phyloP scores from a whole-genome alignment of 2,329 filamentous ascomycete species.

The Beauveria sp. region DNA sequence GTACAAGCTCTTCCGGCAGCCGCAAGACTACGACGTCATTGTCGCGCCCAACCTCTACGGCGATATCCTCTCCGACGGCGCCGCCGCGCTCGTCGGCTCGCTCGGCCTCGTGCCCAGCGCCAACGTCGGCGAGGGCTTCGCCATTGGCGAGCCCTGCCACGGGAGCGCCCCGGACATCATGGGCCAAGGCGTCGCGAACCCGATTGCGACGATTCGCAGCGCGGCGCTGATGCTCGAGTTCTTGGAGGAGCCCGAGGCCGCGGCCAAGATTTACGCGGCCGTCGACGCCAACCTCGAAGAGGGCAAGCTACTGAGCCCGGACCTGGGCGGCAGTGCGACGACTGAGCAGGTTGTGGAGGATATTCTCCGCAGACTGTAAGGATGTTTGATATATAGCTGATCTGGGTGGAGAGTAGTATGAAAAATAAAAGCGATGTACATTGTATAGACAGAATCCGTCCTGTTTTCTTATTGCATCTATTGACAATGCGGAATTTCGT shows the following conservation, averaged over 20 bases:
- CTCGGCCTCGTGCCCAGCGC: slow-evolving; percentile 89
- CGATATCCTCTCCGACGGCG: slow-evolving; percentile 91
- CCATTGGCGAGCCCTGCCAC: slow-evolving; percentile 97
- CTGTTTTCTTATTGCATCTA: no score
- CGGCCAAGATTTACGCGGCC: slow-evolving; percentile 81
- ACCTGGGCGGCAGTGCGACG: slow-evolving; percentile 79
- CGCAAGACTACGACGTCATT: slow-evolving; percentile 91
- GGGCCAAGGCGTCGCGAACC: slow-evolving; percentile 84
- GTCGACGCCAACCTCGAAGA: slow-evolving; percentile 87
- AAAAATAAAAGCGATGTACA: not conserved
- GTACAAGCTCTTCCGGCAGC: slow-evolving; percentile 98
- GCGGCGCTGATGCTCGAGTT: slow-evolving; percentile 96
- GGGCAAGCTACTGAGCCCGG: slow-evolving; percentile 74
- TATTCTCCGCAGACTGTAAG: slow-evolving; percentile 57
- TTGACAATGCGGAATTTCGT: slow-evolving; percentile 41
- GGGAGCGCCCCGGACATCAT: slow-evolving; percentile 93
- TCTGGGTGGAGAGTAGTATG: not conserved
- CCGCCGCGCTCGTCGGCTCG: slow-evolving; percentile 85
- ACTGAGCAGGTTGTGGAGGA: slow-evolving; percentile 84
- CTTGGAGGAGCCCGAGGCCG: slow-evolving; percentile 76
- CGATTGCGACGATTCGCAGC: slow-evolving; percentile 87
- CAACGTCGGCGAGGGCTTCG: slow-evolving; percentile 90
- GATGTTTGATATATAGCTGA: not conserved
- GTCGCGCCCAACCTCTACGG: slow-evolving; percentile 97
- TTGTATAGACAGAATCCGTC: not conserved